Evolutionary conservation across 1,284 basidiomycete genomes (phyloP), one percentile per base, ranked within the genome.

Genomic region (Fomes fomentarius): DNA sequence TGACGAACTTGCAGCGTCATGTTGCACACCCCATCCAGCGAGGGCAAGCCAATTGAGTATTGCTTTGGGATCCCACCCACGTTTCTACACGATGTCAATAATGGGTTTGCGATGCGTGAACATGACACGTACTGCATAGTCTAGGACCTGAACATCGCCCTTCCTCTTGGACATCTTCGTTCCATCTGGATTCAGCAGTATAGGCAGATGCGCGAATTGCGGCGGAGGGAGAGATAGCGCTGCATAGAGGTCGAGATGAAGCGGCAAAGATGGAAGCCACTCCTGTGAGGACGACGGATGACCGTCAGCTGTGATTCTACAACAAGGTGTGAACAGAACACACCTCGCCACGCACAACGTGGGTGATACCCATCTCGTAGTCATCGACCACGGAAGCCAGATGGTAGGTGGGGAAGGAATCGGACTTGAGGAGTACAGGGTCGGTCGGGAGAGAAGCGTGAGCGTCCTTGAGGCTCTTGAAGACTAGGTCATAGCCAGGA

Each of bases 371-470:
- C 97, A 99, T 99, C 63, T 89, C 85, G 65, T 94, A 85, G 72
- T 99, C 97, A 62, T 99, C 97, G 0, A 97, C 93, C 0, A 99
- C 93, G 28, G 87, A 96, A 0, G 97, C 96, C 2, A 99, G 83
- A 62, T 99, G 97, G 68, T 99, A 99, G 0, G 97, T 99, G 1
- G 97, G 97, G 71, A 91, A 96, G 0, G 85, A 78, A 69, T 99
- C 96, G 0, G 90, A 89, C 72, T 99, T 99, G 60, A 98, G 76
- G 1, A 99, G 75, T 48, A 99, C 85, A 11, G 95, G 94, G 69
- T 99, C 96, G 28, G 96, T 97, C 10, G 87, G 82, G 0, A 92
- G 72, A 0, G 88, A 91, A 10, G 82, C 79, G 63, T 90, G 88
- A 0, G 87, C 83, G 66, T 95, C 91, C 52, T 79, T 83, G 21